A percentile compares a stretch with the other conserved stretches of the same genome.
These are phyloP conservation scores for Cryptococcus sp. DNA, from an alignment of 1,284 basidiomycete species.

Conservation along the genomic window DNA sequence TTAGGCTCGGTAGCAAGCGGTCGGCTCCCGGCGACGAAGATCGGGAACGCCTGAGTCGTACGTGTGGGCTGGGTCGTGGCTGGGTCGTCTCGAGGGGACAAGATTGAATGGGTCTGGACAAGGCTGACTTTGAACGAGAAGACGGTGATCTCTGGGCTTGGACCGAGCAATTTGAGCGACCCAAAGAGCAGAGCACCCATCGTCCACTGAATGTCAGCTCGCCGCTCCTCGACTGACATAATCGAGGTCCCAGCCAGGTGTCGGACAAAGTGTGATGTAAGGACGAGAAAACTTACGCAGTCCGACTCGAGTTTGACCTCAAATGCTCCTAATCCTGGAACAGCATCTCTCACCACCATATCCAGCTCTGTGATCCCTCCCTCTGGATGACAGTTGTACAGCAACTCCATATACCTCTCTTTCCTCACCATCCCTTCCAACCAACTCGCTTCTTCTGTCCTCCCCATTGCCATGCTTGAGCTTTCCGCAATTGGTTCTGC, in stretches of 20 bases:
- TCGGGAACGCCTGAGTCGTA: constrained; percentile 6
- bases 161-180: constrained; percentile 17
- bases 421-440: constrained; percentile 8
- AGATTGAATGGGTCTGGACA: constrained; percentile 26
- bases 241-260: not conserved
- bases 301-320: constrained; percentile 24
- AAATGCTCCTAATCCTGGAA: constrained; percentile 23
- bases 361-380: constrained; percentile 19
- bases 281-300: constrained; percentile 13
- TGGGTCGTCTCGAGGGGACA: constrained; percentile 25
- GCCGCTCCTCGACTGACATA: not conserved
- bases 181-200: constrained; percentile 28
- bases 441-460: constrained; percentile 7
- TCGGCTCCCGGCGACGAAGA: not conserved
- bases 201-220: constrained; percentile 22
- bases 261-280: not conserved
- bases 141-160: constrained; percentile 22
- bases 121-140: constrained; percentile 31
- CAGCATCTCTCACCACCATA: constrained; percentile 16
- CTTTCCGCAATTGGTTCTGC: too few species aligned
- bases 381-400: constrained; percentile 24
- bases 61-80: constrained; percentile 7
- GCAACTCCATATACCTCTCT: constrained; percentile 9
- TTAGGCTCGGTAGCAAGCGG: not conserved
- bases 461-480: too few species aligned